Percentiles rank a stretch among this genome's conserved stretches.
phyloP scores from a whole-genome alignment of 495 filamentous ascomycete species.

The Talaromyces wortmannii region DNA sequence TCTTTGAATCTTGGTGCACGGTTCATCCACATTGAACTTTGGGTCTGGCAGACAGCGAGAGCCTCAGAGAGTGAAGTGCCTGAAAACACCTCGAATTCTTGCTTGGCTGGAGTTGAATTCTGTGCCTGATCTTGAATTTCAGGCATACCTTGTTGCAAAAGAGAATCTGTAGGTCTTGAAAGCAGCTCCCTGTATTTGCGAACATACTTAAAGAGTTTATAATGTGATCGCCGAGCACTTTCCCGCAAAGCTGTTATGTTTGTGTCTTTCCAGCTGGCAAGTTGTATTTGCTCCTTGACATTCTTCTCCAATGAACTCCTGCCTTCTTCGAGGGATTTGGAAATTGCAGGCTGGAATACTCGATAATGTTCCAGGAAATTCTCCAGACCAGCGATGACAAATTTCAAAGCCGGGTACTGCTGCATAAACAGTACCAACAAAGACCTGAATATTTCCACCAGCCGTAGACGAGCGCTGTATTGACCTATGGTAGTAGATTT shows the following conservation, averaged over 20 bases:
- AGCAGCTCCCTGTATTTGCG: conserved; percentile 77
- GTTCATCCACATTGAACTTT: conserved; percentile 46
- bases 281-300: conserved; percentile 77
- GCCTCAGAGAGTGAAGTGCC: conserved; percentile 23
- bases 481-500: conserved; percentile 70
- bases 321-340: conserved; percentile 54
- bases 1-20: conserved; percentile 67
- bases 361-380: conserved; percentile 72
- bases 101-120: not conserved
- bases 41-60: conserved; percentile 44
- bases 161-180: conserved; percentile 56
- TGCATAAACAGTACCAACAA: conserved; percentile 39
- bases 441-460: conserved; percentile 64
- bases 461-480: conserved; percentile 60
- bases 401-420: conserved; percentile 46
- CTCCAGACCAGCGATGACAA: conserved; percentile 50
- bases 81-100: not conserved
- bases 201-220: conserved; percentile 85
- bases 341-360: conserved; percentile 58
- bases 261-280: conserved; percentile 95
- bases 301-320: conserved; percentile 68
- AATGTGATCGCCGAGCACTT: conserved; percentile 82
- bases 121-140: conserved; percentile 28
- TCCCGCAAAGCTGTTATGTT: conserved; percentile 84
- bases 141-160: conserved; percentile 61